Evolutionary conservation across 2,329 filamentous ascomycete genomes (phyloP).

Genomic region (Coniochaeta ligniaria): DNA sequence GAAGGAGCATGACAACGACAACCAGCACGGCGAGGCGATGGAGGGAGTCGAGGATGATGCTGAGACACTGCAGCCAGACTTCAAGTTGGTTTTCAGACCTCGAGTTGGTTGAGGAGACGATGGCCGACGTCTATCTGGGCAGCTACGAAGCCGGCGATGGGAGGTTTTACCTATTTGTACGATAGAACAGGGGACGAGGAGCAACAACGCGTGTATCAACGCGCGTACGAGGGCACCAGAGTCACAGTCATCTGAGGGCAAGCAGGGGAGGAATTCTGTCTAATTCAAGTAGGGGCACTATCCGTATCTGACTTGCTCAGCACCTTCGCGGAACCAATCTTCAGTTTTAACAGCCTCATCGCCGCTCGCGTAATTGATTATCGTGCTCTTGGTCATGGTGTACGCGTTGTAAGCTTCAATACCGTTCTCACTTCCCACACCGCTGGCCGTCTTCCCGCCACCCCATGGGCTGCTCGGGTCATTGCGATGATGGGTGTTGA

Average conservation of each 20-base stretch:
- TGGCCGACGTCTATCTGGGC: background rate
- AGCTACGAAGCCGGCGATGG: background rate
- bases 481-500: constrained; percentile 61
- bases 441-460: constrained; percentile 52
- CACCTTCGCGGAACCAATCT: constrained; percentile 61
- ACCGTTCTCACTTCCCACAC: constrained; percentile 68
- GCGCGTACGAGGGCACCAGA: too few relatives aligned
- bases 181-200: background rate
- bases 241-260: background rate
- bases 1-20: background rate
- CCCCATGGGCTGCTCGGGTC: constrained; percentile 68
- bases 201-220: background rate
- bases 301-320: constrained; percentile 52
- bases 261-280: background rate
- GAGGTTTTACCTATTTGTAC: background rate
- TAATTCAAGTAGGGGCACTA: constrained; percentile 17
- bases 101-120: background rate
- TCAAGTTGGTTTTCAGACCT: too few relatives aligned
- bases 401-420: constrained; percentile 55
- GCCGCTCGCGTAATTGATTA: constrained; percentile 59
- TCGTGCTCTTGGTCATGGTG: constrained; percentile 56
- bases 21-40: background rate
- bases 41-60: background rate
- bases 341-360: constrained; percentile 44
- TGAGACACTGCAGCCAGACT: background rate